These are phyloP conservation scores for Elongisporangium undulatum DNA, from an alignment of 352 stramenopile species.

Conservation along the genomic window DNA sequence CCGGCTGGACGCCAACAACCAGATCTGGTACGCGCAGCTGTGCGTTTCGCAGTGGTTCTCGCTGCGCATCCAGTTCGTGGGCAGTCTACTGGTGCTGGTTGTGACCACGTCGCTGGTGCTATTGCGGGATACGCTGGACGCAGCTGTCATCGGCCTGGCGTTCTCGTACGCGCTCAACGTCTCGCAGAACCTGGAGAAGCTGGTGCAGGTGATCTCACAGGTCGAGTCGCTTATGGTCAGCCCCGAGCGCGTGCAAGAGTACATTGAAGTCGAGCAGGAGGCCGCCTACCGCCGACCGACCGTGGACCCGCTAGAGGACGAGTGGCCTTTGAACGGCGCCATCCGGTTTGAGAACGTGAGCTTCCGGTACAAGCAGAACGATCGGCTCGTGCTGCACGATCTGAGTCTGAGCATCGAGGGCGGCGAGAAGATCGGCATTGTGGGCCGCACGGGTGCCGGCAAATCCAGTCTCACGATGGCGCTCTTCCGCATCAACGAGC, in stretches of 20 bases:
- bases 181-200: conserved; percentile 68
- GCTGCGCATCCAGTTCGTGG: conserved; percentile 62
- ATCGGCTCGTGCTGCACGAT: conserved; percentile 34
- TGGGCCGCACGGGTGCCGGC: conserved; percentile 1
- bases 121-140: conserved; percentile 26
- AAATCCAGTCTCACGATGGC: conserved; percentile 2
- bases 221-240: conserved; percentile 81
- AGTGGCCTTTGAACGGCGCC: conserved; percentile 75
- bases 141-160: conserved; percentile 75
- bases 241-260: conserved; percentile 87
- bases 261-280: conserved; percentile 61
- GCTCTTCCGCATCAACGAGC: conserved; percentile 40
- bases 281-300: conserved; percentile 29
- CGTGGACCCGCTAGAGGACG: conserved; percentile 18
- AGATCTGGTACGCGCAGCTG: conserved; percentile 24
- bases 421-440: conserved; percentile 3
- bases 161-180: conserved; percentile 91
- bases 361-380: conserved; percentile 86
- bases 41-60: conserved; percentile 45
- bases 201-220: conserved; percentile 62
- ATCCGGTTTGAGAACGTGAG: conserved; percentile 84
- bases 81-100: conserved; percentile 86
- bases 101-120: conserved; percentile 44
- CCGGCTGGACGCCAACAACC: conserved; percentile 18
- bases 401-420: conserved; percentile 26